A percentile compares a stretch with the other conserved stretches of the same genome.
Evolutionary conservation across 768 basidiomycete genomes (phyloP).

Genomic region (Strobilomyces dryophilus): DNA sequence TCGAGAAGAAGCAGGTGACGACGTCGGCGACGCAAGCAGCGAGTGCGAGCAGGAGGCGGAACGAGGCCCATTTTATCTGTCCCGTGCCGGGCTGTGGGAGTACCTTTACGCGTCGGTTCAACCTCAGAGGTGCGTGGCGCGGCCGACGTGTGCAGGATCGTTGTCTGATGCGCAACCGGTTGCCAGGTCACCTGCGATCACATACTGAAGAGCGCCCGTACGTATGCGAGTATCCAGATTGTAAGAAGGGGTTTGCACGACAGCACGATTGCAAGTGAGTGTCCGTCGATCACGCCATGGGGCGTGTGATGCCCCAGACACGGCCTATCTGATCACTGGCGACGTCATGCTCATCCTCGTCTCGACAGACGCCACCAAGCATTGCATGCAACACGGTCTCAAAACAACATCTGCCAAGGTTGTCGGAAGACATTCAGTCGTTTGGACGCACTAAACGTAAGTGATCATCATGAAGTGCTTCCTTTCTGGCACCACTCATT

Average conservation of each 20-base stretch:
- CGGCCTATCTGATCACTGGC: not conserved
- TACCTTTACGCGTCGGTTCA: constrained; percentile 94
- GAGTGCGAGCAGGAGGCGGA: constrained; percentile 82
- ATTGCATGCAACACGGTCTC: constrained; percentile 78
- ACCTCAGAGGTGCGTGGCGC: constrained; percentile 61
- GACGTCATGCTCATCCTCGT: constrained; percentile 3
- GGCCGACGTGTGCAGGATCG: not conserved
- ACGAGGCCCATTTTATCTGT: constrained; percentile 90
- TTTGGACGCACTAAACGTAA: constrained; percentile 89
- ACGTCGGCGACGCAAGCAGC: constrained; percentile 92
- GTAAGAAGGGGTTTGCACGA: constrained; percentile 91
- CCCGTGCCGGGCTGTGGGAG: constrained; percentile 94
- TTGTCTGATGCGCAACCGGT: constrained; percentile 2
- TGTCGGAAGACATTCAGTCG: constrained; percentile 95
- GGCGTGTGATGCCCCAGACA: not conserved
- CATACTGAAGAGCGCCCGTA: constrained; percentile 96
- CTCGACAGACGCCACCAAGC: constrained; percentile 77
- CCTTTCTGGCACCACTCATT: constrained; percentile 21
- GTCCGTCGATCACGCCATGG: constrained; percentile 6
- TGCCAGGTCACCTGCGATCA: constrained; percentile 82
- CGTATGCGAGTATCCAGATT: constrained; percentile 90
- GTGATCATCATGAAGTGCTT: constrained; percentile 38
- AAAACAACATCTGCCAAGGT: constrained; percentile 82
- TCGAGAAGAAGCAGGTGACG: constrained; percentile 93
- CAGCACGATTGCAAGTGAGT: constrained; percentile 97